Base-by-base conservation (phyloP, 371 early-diverging fungal species). In the Mortierella sp. region DNA sequence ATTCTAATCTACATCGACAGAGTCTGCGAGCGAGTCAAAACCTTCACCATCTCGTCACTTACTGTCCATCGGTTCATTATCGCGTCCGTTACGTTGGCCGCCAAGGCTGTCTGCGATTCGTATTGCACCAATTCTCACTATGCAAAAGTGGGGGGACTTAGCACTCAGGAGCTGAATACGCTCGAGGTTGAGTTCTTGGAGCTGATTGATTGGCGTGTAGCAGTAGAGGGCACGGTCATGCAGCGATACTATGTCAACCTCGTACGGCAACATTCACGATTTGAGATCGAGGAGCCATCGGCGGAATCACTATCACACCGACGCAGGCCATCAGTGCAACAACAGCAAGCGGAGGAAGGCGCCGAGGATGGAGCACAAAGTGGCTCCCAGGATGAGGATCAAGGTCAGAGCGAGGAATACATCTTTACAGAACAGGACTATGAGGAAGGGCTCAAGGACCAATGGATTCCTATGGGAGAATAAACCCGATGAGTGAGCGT, bases 41-140 rank as follows among this genome's bases (percentile, higher is more conserved):
- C 90, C 4, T 97, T 98, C 81, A 95, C 94, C n/a, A 91, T 98
- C 44, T 95, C 95, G 0, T 95, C 95, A 11, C 83, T 97, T 29
- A 97, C 98, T 1, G 93, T 93, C 11, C 98, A 98, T 82, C 92
- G 98, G 57, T 97, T 98, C 84, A 87, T 99, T 14, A 98, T 98
- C 16, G 88, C 98, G 0, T 96, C 97, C 7, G 88, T 96, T 12
- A 96, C 96, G 0, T 90, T 95, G 19, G 93, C 95, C 4, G 90
- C 94, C 57, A 99, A 99, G 81, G 93, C 93, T 0, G 70, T 95
- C 53, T 94, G 94, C 68, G 95, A 95, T 73, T 89, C 89, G 18
- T 95, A 96, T 64, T 93, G 94, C 71, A 94, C 95, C 57, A 95
- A 95, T 75, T 84, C 91, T 5, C 93, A 94, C 70, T 96, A 96